Percentiles rank a stretch among this genome's conserved stretches.
phyloP scores from a whole-genome alignment of 1,284 basidiomycete species.

The Neolentinus lepideus region DNA sequence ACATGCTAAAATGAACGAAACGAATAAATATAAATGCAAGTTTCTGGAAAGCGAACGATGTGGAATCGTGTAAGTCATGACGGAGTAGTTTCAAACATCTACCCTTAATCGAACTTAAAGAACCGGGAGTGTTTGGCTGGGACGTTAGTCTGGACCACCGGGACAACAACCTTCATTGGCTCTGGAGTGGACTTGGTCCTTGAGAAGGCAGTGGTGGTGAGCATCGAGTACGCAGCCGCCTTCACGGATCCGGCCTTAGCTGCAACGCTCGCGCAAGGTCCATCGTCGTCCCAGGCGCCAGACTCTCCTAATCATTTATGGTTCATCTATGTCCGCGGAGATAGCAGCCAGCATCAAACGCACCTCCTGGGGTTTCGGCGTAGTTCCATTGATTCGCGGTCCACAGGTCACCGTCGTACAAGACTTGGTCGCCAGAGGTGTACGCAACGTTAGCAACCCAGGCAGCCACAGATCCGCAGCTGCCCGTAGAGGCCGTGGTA shows the following conservation, averaged over 20 bases:
- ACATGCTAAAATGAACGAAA: neutral
- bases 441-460: slow-evolving; percentile 42
- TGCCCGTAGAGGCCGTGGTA: slow-evolving; percentile 20
- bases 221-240: neutral
- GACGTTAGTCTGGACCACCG: neutral
- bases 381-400: slow-evolving; percentile 53
- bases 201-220: neutral
- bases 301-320: neutral
- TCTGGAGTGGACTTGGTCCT: neutral
- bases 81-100: neutral
- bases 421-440: slow-evolving; percentile 33
- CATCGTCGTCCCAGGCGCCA: slow-evolving; percentile 4
- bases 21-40: neutral
- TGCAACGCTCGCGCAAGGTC: slow-evolving; percentile 1
- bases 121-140: neutral
- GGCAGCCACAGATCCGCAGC: slow-evolving; percentile 39
- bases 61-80: neutral
- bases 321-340: neutral
- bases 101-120: neutral
- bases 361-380: slow-evolving; percentile 37
- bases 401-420: slow-evolving; percentile 42
- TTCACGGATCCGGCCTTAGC: neutral
- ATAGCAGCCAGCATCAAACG: neutral
- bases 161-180: neutral
- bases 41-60: neutral